Base-by-base conservation (phyloP, 805 yeast species). In the Schizosaccharomyces lindneri region DNA sequence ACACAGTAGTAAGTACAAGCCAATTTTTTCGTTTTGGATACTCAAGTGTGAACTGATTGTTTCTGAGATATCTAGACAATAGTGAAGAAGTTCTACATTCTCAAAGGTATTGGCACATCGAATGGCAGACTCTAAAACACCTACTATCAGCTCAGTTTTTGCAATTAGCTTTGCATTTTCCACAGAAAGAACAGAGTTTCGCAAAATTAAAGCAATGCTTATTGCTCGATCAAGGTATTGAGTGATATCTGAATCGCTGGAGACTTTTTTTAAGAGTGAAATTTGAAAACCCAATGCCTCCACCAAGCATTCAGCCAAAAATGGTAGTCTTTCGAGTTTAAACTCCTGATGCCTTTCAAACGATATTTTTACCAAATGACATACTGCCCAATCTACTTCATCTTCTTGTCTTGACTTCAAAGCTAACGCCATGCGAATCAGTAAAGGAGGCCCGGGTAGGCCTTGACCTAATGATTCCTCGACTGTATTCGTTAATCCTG, bases 131-230 rank as follows among this genome's bases (percentile, higher is more conserved):
- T 61, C 73, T 63, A 85, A 73, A 13, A 78, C 76, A 59, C 72
- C 73, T 63, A 79, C 78, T 55, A 85, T 75, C 21, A 71, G 68
- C 24, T 73, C 71, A 62, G 77, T 73, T 66, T 78, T 75, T 0
- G 90, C 84, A 64, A 93, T 73, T 68, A 83, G 76, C 69, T 85
- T 87, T 55, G 95, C 93, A 67, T 87, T 85, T 57, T 79, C 84
- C 13, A 85, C 78, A 69, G 88, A 95, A 69, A 90, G 95, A 2
- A 86, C 79, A 59, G 86, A 73, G 70, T 93, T 93, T 68, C 97
- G 77, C 62, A 93, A 73, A 21, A 85, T 79, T 55, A 93, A 74
- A 66, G 83, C 76, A 6, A 84, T 76, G 68, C 78, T 81, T 7
- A 78, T 68, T 46, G 70, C 67, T 57, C 66, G 67, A 59, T 69